These are phyloP conservation scores for Thoreauomyces humboldtii DNA, from an alignment of 192 early-diverging fungal genomes.

Conservation along the genomic window DNA sequence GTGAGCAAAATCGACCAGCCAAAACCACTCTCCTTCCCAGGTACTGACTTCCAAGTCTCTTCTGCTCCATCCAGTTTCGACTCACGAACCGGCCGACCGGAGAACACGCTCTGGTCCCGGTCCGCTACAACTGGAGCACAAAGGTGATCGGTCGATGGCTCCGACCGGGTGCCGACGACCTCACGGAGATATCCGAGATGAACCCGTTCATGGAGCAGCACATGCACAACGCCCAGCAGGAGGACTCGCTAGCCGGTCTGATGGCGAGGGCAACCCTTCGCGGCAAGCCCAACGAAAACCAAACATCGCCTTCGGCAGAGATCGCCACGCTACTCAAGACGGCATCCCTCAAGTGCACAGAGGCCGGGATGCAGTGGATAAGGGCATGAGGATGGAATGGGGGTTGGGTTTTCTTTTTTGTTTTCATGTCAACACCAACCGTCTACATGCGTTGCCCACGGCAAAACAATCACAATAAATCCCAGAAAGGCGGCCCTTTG, in stretches of 20 bases:
- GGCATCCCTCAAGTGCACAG: not conserved
- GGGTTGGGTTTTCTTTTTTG: too few relatives aligned
- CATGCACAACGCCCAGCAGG: constrained; percentile 3
- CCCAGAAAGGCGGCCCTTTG: too few relatives aligned
- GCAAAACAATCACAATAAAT: too few relatives aligned
- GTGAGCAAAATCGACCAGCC: not conserved
- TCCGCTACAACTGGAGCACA: constrained; percentile 20
- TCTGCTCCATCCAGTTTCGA: not conserved
- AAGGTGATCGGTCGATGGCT: constrained; percentile 20
- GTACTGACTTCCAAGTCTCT: not conserved
- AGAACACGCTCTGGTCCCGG: not conserved
- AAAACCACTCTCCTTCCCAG: not conserved
- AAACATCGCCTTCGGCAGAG: not conserved
- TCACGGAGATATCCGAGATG: constrained; percentile 17
- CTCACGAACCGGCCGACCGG: not conserved
- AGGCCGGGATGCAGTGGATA: not conserved
- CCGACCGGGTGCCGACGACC: constrained; percentile 8
- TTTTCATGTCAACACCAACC: too few relatives aligned
- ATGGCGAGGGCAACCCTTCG: not conserved
- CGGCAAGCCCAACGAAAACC: too few relatives aligned
- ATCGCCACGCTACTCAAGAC: not conserved
- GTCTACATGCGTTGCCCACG: too few relatives aligned
- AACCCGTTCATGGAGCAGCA: constrained; percentile 11
- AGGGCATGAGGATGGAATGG: not conserved
- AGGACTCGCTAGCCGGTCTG: not conserved